A percentile compares a stretch with the other conserved stretches of the same genome.
phyloP scores from a whole-genome alignment of 208 protist species.

The Acanthamoeba quina region DNA sequence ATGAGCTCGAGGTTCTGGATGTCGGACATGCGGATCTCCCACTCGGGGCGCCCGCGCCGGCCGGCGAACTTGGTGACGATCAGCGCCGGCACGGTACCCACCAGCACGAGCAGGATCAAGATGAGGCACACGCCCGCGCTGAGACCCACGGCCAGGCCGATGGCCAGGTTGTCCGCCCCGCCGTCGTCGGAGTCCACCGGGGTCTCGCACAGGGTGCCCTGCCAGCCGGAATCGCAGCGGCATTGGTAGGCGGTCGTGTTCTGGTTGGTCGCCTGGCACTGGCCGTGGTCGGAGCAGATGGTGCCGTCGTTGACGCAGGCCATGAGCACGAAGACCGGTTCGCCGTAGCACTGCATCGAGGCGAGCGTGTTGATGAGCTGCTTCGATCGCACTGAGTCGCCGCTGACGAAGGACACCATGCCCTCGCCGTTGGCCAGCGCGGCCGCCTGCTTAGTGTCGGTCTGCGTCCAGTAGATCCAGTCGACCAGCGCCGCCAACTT shows the following conservation, averaged over 20 bases:
- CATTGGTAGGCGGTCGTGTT: background rate
- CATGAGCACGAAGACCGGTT: background rate
- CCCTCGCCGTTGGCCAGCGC: background rate
- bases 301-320: background rate
- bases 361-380: background rate
- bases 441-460: background rate
- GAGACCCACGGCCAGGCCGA: background rate
- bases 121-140: background rate
- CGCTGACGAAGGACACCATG: slow-evolving; percentile 1
- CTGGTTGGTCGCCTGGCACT: background rate
- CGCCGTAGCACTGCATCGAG: background rate
- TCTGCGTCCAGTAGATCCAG: slow-evolving; percentile 45
- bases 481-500: background rate
- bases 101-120: background rate
- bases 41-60: background rate
- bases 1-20: slow-evolving; percentile 35
- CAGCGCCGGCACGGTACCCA: background rate
- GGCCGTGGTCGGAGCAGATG: slow-evolving; percentile 23
- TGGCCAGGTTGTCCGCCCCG: background rate
- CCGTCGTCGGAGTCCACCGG: background rate
- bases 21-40: slow-evolving; percentile 24
- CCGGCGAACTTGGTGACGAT: background rate
- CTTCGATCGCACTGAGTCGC: background rate
- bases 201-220: background rate
- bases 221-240: background rate